A percentile compares a stretch with the other conserved stretches of the same genome.
Conservation (phyloP, 2,329 filamentous ascomycete genomes). For the Trichoderma atrobrunneum region DNA sequence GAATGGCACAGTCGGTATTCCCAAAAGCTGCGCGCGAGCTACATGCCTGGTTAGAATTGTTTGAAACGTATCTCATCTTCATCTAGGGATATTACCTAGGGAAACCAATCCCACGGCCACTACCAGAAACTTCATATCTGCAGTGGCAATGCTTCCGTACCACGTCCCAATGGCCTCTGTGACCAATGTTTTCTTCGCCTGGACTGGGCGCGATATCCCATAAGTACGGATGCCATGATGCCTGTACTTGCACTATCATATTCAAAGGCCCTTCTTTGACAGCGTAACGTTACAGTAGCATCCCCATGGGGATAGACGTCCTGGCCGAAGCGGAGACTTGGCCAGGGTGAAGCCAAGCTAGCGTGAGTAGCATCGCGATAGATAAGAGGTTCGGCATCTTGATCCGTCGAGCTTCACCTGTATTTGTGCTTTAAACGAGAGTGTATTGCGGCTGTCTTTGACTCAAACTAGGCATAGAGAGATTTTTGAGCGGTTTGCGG, state of each 20-base stretch:
- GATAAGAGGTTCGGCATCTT: background rate
- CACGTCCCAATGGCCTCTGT: background rate
- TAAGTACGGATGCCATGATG: background rate
- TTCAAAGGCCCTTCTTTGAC: background rate
- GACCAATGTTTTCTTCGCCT: background rate
- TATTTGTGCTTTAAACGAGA: background rate
- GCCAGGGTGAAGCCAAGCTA: constrained; percentile 1
- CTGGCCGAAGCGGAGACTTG: background rate
- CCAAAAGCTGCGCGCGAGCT: constrained; percentile 14
- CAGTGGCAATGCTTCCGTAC: background rate
- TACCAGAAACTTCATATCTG: constrained; percentile 1
- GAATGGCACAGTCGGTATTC: constrained; percentile 20
- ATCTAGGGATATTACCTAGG: background rate
- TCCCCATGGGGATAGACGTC: constrained; percentile 6
- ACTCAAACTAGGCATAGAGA: background rate
- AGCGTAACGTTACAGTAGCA: constrained; percentile 11
- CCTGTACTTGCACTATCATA: background rate
- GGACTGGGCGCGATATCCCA: background rate
- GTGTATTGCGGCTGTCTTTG: background rate
- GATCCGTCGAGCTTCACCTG: background rate
- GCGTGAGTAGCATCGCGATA: constrained; percentile 3
- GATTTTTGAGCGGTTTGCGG: background rate
- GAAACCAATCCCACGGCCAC: background rate
- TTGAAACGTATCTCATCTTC: background rate
- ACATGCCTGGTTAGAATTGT: background rate